phyloP scores from a whole-genome alignment of 179 eudicot genomes.

The Beta lomatogona region DNA sequence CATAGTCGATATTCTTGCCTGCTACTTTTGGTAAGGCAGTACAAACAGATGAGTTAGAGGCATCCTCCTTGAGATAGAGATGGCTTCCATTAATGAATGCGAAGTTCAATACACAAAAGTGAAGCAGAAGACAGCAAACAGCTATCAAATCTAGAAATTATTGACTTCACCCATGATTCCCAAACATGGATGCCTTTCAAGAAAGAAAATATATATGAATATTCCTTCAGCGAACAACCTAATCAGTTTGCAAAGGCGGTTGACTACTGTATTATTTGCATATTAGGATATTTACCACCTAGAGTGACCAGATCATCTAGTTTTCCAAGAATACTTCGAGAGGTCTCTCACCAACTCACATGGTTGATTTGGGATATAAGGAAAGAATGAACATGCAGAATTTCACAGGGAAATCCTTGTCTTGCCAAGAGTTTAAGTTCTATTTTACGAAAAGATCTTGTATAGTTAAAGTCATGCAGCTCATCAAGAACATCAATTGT shows the following conservation, averaged over 20 bases:
- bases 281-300: neutral
- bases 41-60: too few species aligned
- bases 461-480: neutral
- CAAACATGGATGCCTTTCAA: neutral
- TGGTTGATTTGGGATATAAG: neutral
- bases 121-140: neutral
- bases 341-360: neutral
- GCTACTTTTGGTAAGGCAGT: too few species aligned
- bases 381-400: too few species aligned
- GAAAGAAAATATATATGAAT: neutral
- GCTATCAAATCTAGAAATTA: neutral
- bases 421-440: neutral
- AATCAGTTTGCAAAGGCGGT: neutral
- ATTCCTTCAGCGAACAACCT: neutral
- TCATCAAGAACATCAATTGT: too few species aligned
- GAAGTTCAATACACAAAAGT: too few species aligned
- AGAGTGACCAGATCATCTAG: neutral
- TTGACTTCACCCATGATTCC: too few species aligned
- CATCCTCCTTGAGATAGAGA: too few species aligned
- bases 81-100: too few species aligned
- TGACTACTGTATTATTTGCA: neutral
- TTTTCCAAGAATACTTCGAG: neutral
- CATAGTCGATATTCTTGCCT: neutral
- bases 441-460: neutral
- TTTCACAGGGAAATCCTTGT: neutral